Percentiles rank a stretch among this genome's conserved stretches.
Conservation (phyloP, 805 yeast genomes). For the Candida multigemmis region DNA sequence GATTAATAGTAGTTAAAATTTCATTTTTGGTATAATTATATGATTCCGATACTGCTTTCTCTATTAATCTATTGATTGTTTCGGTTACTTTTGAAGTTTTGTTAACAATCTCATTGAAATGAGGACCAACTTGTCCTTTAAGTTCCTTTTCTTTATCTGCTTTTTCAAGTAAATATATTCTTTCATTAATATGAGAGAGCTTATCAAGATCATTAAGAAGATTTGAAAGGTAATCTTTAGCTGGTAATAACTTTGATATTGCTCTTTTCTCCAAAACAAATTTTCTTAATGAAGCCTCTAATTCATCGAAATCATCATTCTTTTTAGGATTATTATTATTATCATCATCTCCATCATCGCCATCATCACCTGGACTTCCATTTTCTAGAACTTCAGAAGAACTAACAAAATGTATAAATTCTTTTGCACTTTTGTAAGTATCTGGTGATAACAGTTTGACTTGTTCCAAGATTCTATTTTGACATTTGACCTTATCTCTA, state of each 20-base stretch:
- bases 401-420: constrained; percentile 89
- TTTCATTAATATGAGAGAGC: constrained; percentile 55
- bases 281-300: constrained; percentile 77
- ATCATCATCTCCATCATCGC: constrained; percentile 18
- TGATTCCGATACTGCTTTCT: constrained; percentile 44
- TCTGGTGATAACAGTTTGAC: constrained; percentile 82
- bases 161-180: constrained; percentile 42
- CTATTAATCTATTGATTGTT: constrained; percentile 54
- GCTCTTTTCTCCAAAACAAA: constrained; percentile 87
- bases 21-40: constrained; percentile 52
- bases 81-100: constrained; percentile 50
- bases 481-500: constrained; percentile 72
- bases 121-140: constrained; percentile 47
- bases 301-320: constrained; percentile 66
- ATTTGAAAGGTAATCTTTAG: constrained; percentile 75
- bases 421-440: constrained; percentile 78
- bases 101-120: constrained; percentile 43
- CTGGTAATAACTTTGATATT: constrained; percentile 83
- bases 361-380: constrained; percentile 23
- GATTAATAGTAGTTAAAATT: constrained; percentile 43
- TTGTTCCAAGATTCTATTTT: constrained; percentile 69
- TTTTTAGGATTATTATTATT: constrained; percentile 21
- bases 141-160: constrained; percentile 40
- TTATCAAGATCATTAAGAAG: constrained; percentile 54
- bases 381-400: constrained; percentile 42